phyloP scores from a whole-genome alignment of 2,329 filamentous ascomycete species.

The Apiospora malaysiana region DNA sequence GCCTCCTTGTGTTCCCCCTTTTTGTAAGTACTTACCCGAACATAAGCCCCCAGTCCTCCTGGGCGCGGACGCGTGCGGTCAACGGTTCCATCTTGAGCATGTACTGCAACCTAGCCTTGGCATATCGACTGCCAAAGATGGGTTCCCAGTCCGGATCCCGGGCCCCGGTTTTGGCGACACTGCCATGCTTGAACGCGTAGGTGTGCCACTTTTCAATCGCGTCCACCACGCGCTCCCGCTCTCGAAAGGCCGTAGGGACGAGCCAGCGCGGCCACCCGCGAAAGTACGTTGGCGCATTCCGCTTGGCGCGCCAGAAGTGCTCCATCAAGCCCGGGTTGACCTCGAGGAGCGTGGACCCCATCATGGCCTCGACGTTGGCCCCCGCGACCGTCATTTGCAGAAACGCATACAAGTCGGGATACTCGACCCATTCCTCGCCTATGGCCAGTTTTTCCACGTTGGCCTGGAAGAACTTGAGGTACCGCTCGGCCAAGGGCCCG shows the following conservation, averaged over 20 bases:
- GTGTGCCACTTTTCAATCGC: slow-evolving; percentile 27
- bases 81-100: slow-evolving; percentile 24
- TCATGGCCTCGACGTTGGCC: slow-evolving; percentile 25
- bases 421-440: slow-evolving; percentile 22
- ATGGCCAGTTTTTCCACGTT: slow-evolving; percentile 22
- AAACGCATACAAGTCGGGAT: slow-evolving; percentile 25
- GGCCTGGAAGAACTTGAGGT: slow-evolving; percentile 15
- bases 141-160: slow-evolving; percentile 29
- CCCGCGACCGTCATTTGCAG: slow-evolving; percentile 19
- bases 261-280: slow-evolving; percentile 26
- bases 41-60: slow-evolving; percentile 27
- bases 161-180: slow-evolving; percentile 15
- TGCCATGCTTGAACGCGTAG: slow-evolving; percentile 23
- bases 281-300: slow-evolving; percentile 21
- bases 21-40: slow-evolving; percentile 27
- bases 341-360: slow-evolving; percentile 26
- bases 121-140: slow-evolving; percentile 25
- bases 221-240: slow-evolving; percentile 25
- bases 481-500: slow-evolving; percentile 18
- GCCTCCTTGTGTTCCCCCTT: neutral
- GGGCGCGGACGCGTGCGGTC: slow-evolving; percentile 24
- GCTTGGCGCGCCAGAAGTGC: slow-evolving; percentile 24
- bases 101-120: slow-evolving; percentile 27
- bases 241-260: slow-evolving; percentile 21
- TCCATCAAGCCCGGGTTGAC: slow-evolving; percentile 27